Evolutionary conservation across 1,284 basidiomycete species (phyloP), one percentile per base, ranked within the genome.

Genomic region (Testicularia cyperi): DNA sequence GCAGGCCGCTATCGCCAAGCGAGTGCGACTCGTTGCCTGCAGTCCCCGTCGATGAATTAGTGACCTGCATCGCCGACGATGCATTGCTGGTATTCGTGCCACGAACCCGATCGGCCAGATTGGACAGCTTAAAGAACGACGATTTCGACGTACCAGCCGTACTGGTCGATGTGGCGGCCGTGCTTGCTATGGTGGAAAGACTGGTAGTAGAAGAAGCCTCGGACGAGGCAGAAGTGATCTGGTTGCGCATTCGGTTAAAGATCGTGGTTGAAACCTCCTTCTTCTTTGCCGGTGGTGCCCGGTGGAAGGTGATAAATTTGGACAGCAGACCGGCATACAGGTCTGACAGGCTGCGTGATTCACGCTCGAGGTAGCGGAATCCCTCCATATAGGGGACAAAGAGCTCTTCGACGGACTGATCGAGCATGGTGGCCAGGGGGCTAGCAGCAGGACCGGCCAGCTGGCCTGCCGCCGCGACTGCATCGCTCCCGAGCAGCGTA

Each of bases 331-430:
- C 82, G 2, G 85, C 84, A 70, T 94, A 98, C 6, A 97, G 81
- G 42, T 88, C 85, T 0, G 86, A 85, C 36, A 98, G 77, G 72
- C 86, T 91, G 77, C 87, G 89, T 66, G 85, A 88, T 80, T 99
- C 95, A 25, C 85, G 84, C 70, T 98, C 95, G 5, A 98, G 82
- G 74, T 98, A 98, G 49, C 91, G 82, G 45, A 85, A 85, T 2
- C 89, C 90, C 39, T 78, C 92, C 5, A 88, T 88, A 76, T 95
- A 97, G 2, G 90, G 90, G 19, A 92, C 85, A 65, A 98, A 98
- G 14, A 98, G 83, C 75, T 98, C 95, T 63, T 97, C 95, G 82
- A 97, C 86, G 1, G 90, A 87, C 23, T 86, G 87, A 76, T 98
- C 95, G 12, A 99, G 81, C 88, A 97, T 92, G 0, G 84, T 82